Evolutionary conservation across 345 rosid species (phyloP), one percentile per base, ranked within the genome.

Genomic region (Euphorbia pulcherrima): DNA sequence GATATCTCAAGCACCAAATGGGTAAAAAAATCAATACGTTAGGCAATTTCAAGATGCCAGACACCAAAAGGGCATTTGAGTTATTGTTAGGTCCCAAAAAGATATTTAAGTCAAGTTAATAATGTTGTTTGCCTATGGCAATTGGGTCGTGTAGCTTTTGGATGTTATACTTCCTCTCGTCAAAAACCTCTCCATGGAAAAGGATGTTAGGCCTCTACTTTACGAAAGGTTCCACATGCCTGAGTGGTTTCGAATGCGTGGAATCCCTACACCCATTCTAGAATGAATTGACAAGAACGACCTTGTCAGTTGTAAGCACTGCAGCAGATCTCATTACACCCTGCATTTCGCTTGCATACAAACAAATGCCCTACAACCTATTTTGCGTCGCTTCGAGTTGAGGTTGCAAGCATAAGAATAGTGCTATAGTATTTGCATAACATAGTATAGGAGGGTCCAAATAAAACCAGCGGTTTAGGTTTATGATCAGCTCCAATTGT

Each of bases 191-290:
- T 65, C 68, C 13, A 26, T 37, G 21, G 59, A 62, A 46, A 74
- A 24, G 39, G 64, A 74, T 13, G 64, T 74, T 0, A 68, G 69
- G 59, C 72, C 64, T 40, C 29, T 46, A 55, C 72, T 74, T 47
- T 56, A 50, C 2, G 48, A 53, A 65, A 67, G 50, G 67, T 73
- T 73, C 54, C 71, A 67, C 67, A 73, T 73, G 77, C 77, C 69
- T 18, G 69, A 63, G 44, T 56, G 69, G 73, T 74, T 68, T 63
- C 64, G 62, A 62, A 60, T 44, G 75, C 52, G 30, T 33, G 66
- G 53, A 52, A 51, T 35, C 20, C 57, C 69, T 21, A 46, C 46
- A 6, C 7, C 44, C 37, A 33, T 33, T 33, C 37, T 33, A 2
- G 37, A 33, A 7, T 2, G 37, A 33, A 33, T 2, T 33, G 37